Base-by-base conservation (phyloP, 169 alveolate species). In the Babesia ovis region DNA sequence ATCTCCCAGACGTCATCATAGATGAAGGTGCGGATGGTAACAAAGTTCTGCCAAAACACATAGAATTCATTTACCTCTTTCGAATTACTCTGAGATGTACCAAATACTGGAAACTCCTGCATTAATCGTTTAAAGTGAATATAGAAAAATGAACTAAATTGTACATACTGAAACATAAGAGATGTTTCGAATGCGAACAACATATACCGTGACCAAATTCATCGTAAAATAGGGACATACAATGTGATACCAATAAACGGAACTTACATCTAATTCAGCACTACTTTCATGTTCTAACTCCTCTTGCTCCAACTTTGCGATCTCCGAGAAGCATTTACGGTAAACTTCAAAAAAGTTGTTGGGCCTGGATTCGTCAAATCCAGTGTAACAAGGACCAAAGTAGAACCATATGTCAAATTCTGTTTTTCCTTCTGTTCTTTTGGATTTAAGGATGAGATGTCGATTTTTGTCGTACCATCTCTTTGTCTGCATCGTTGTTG, bases 381-480 rank as follows among this genome's bases (percentile, higher is more conserved):
- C 79, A 29, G 23, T 68, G 46, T 68, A 68, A 31, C 79, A 68
- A 1, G 79, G 34, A 4, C 79, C 68, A 25, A 68, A 68, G 43
- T 54, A 68, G 31, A 22, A 37, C 79, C 79, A 68, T 1, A 68
- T 68, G 57, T 68, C 68, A 51, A 68, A 68, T 8, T 55, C 79
- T 6, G 53, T 20, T 8, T 32, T 37, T 12, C 51, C 79, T 18
- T 68, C 42, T 37, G 37, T 22, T 23, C 57, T 34, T 68, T 39
- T 45, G 53, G 66, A 41, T 55, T 55, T 68, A 8, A 55, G 27
- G 11, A 68, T 68, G 1, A 32, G 57, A 35, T 68, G 66, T 11
- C 79, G 68, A 23, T 68, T 51, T 29, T 51, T 54, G 57, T 68
- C 68, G 57, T 68, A 68, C 79, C 79, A 68, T 35, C 23, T 54